Evolutionary conservation across 805 yeast genomes (phyloP).

Genomic region (Yarrowia sp.): DNA sequence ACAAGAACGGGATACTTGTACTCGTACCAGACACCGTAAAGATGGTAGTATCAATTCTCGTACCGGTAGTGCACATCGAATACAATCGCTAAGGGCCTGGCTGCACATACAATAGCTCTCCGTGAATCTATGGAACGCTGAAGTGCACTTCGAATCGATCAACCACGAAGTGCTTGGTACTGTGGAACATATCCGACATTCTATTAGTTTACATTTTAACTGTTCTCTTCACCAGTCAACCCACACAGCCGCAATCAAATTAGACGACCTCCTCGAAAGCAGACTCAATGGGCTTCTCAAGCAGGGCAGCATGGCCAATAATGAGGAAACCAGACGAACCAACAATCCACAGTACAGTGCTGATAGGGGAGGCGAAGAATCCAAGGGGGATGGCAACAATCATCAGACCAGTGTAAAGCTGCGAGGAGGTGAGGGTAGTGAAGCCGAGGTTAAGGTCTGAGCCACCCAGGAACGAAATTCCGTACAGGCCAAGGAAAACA

Average conservation of each 20-base stretch:
- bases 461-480: constrained; percentile 77
- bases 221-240: not conserved
- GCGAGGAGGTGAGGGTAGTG: constrained; percentile 68
- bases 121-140: too few species aligned
- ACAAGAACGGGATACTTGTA: too few species aligned
- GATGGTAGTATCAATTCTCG: too few species aligned
- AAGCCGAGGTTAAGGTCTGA: constrained; percentile 69
- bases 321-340: constrained; percentile 80
- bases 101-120: too few species aligned
- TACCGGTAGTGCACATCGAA: too few species aligned
- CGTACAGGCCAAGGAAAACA: constrained; percentile 68
- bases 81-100: too few species aligned
- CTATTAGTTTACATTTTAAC: constrained; percentile 22
- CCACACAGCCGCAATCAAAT: not conserved
- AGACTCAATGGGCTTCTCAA: constrained; percentile 95
- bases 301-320: constrained; percentile 78
- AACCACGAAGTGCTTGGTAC: not conserved
- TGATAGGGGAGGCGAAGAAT: constrained; percentile 81
- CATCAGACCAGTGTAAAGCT: constrained; percentile 77
- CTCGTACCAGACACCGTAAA: too few species aligned
- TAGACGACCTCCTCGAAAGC: constrained; percentile 68
- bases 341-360: constrained; percentile 86
- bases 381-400: constrained; percentile 77
- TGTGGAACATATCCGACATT: not conserved
- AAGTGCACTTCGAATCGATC: too few species aligned